Conservation (phyloP, 1,284 basidiomycete species). For the Microbotryomycetes sp. region DNA sequence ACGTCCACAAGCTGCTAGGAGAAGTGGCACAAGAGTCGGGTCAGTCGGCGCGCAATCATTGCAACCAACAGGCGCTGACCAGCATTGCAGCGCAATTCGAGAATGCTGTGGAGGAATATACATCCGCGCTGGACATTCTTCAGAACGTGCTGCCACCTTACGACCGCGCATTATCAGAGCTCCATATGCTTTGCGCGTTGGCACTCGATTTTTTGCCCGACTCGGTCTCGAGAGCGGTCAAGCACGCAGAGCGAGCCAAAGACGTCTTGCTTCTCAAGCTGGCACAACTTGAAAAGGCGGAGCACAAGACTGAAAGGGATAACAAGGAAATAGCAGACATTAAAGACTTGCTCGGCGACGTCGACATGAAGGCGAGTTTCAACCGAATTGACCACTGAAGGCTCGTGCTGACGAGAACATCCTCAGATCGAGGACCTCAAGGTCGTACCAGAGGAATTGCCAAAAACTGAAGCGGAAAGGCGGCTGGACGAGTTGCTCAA, state of each 20-base stretch:
- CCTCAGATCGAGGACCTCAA: constrained; percentile 36
- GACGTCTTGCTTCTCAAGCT: constrained; percentile 24
- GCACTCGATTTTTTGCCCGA: constrained; percentile 34
- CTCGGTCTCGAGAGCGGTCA: constrained; percentile 24
- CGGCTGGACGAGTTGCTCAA: constrained; percentile 28
- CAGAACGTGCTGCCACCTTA: constrained; percentile 13
- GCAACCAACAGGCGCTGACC: not conserved
- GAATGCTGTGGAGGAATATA: constrained; percentile 32
- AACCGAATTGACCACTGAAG: not conserved
- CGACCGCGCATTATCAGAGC: constrained; percentile 32
- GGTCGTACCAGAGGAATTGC: constrained; percentile 26
- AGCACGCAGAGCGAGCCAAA: constrained; percentile 34
- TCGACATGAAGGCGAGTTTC: constrained; percentile 31
- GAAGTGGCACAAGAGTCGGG: constrained; percentile 35
- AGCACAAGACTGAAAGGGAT: constrained; percentile 2
- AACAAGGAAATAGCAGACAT: constrained; percentile 31
- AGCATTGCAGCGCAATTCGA: constrained; percentile 32
- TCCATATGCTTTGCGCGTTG: constrained; percentile 36
- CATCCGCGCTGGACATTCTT: constrained; percentile 23
- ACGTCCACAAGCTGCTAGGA: constrained; percentile 31
- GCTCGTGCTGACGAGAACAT: not conserved
- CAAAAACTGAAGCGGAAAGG: constrained; percentile 17
- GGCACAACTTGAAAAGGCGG: constrained; percentile 11
- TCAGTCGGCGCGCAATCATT: not conserved
- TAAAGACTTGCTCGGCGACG: constrained; percentile 25